Conservation (phyloP, 2,329 filamentous ascomycete genomes). For the Raffaelea arxii region DNA sequence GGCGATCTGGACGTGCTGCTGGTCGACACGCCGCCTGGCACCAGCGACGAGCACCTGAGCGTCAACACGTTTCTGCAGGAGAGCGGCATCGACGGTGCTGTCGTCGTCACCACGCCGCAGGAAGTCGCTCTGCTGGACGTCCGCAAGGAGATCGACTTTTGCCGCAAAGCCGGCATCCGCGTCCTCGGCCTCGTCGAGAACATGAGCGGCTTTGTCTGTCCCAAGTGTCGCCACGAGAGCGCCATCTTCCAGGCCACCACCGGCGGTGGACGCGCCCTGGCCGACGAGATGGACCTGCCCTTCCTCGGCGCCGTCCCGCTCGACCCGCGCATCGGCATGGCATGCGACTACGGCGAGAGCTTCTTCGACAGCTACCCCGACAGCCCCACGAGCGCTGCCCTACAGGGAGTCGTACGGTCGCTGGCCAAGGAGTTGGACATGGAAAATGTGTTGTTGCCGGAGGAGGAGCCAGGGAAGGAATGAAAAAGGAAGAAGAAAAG, state of each 20-base stretch:
- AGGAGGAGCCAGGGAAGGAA: constrained; percentile 23
- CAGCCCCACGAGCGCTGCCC: constrained; percentile 76
- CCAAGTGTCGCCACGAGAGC: constrained; percentile 71
- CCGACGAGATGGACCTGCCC: constrained; percentile 76
- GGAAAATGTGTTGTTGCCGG: constrained; percentile 43
- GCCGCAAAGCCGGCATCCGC: constrained; percentile 81
- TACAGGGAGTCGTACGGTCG: constrained; percentile 69
- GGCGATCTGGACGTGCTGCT: constrained; percentile 87
- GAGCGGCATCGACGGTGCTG: constrained; percentile 84
- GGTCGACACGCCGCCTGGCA: constrained; percentile 92
- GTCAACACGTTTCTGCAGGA: constrained; percentile 89
- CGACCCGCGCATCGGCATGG: constrained; percentile 90
- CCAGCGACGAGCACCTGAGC: constrained; percentile 87
- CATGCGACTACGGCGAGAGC: constrained; percentile 94
- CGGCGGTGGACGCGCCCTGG: constrained; percentile 71
- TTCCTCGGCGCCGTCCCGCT: constrained; percentile 86
- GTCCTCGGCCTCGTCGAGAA: constrained; percentile 92
- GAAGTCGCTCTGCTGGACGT: constrained; percentile 90
- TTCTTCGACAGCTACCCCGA: constrained; percentile 93
- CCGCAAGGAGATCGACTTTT: constrained; percentile 96
- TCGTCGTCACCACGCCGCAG: constrained; percentile 90
- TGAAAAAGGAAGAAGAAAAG: not conserved
- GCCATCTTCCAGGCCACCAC: constrained; percentile 90
- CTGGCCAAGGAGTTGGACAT: constrained; percentile 58
- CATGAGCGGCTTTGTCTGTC: constrained; percentile 95